These are phyloP conservation scores for Licmophora abbreviata DNA, from an alignment of 108 stramenopile species.

Conservation along the genomic window DNA sequence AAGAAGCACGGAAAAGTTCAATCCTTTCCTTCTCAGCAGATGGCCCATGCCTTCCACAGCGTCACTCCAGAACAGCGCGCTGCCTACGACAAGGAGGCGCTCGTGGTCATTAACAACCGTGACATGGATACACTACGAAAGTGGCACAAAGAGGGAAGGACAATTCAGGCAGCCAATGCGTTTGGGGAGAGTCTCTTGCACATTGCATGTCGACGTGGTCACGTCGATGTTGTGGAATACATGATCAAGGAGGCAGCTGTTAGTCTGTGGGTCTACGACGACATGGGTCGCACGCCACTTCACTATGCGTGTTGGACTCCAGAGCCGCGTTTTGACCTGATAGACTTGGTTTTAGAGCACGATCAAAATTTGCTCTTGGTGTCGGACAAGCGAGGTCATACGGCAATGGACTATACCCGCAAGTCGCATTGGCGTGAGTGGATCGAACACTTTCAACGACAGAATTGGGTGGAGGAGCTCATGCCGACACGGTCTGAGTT, in stretches of 20 bases:
- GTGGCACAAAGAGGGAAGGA: constrained; percentile 28
- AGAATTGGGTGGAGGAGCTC: not conserved
- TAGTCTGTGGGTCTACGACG: constrained; percentile 53
- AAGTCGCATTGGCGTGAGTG: constrained; percentile 19
- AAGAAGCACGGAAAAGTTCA: not conserved
- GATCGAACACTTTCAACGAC: not conserved
- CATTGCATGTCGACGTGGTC: constrained; percentile 78
- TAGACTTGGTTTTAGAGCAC: constrained; percentile 15
- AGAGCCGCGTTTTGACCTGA: constrained; percentile 37
- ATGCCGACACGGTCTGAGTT: not conserved
- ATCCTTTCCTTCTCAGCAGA: not conserved
- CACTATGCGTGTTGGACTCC: constrained; percentile 87
- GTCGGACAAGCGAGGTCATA: constrained; percentile 21
- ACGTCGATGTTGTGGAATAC: constrained; percentile 39
- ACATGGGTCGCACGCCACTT: constrained; percentile 71
- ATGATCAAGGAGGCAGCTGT: constrained; percentile 59
- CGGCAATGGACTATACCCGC: constrained; percentile 21
- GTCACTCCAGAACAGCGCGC: constrained; percentile 35
- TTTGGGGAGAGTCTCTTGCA: constrained; percentile 84
- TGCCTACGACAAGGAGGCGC: constrained; percentile 45
- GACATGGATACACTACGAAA: constrained; percentile 36
- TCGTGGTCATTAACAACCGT: constrained; percentile 35
- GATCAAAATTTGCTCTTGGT: constrained; percentile 18
- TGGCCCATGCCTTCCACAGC: constrained; percentile 1
- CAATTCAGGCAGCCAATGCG: constrained; percentile 60